A percentile compares a stretch with the other conserved stretches of the same genome.
These are phyloP conservation scores for Cichorium intybus DNA, from an alignment of 140 eudicot species.

Conservation along the genomic window DNA sequence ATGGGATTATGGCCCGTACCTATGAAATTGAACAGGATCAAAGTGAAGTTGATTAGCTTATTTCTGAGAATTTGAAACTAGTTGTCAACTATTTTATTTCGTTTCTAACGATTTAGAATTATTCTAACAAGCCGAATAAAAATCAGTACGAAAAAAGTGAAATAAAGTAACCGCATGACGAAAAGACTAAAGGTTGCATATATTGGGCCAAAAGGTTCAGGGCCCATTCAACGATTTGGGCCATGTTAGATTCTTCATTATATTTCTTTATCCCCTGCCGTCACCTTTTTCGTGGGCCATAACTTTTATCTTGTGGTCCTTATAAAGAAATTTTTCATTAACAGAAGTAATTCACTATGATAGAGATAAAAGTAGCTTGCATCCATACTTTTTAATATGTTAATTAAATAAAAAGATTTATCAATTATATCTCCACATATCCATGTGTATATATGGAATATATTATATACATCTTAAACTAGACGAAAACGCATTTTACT, in stretches of 20 bases:
- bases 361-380: background rate
- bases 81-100: background rate
- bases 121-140: too few species aligned
- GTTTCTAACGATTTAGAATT: background rate
- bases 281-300: too few species aligned
- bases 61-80: background rate
- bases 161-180: background rate
- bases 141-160: background rate
- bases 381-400: background rate
- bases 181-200: conserved; percentile 12
- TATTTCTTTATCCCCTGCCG: background rate
- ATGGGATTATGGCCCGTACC: background rate
- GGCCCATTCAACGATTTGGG: background rate
- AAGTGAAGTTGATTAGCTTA: background rate
- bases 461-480: too few species aligned
- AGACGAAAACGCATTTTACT: too few species aligned
- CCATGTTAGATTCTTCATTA: conserved; percentile 1
- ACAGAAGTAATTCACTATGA: background rate
- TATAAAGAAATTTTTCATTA: background rate
- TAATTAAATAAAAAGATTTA: background rate
- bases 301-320: conserved; percentile 11
- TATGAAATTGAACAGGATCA: background rate
- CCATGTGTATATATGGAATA: too few species aligned
- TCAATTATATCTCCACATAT: too few species aligned
- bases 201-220: conserved; percentile 3